phyloP scores from a whole-genome alignment of 2,329 filamentous ascomycete genomes.

The Aspergillus jensenii region DNA sequence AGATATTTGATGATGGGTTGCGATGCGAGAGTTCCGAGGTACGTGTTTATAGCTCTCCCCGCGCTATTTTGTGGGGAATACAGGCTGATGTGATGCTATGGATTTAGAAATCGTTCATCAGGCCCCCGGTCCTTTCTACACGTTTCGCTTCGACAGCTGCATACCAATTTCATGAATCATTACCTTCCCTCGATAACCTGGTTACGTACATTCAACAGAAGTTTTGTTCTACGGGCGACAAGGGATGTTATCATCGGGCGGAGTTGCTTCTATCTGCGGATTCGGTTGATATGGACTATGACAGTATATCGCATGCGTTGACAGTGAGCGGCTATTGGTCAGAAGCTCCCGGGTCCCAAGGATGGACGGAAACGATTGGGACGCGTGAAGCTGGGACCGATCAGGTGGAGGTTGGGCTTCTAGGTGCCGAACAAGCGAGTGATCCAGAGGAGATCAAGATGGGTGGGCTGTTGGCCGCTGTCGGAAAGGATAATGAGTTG shows the following conservation, averaged over 20 bases:
- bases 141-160: constrained; percentile 63
- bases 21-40: constrained; percentile 57
- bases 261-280: constrained; percentile 54
- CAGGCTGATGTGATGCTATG: background rate
- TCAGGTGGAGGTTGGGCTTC: constrained; percentile 76
- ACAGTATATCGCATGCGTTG: constrained; percentile 65
- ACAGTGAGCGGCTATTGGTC: constrained; percentile 66
- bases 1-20: constrained; percentile 54
- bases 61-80: background rate
- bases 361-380: constrained; percentile 50
- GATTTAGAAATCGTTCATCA: constrained; percentile 60
- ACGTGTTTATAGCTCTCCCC: constrained; percentile 11
- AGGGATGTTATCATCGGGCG: constrained; percentile 52
- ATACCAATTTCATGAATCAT: constrained; percentile 68
- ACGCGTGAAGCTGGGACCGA: constrained; percentile 35
- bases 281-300: constrained; percentile 75
- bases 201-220: constrained; percentile 53
- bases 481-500: constrained; percentile 71
- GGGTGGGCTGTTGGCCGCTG: constrained; percentile 73
- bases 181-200: constrained; percentile 59
- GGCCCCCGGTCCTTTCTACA: constrained; percentile 55
- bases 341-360: constrained; percentile 27
- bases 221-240: constrained; percentile 53
- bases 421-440: constrained; percentile 59
- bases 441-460: constrained; percentile 75